phyloP scores from a whole-genome alignment of 1,139 yeast species.

The Lodderomyces pseudojiufengensis region DNA sequence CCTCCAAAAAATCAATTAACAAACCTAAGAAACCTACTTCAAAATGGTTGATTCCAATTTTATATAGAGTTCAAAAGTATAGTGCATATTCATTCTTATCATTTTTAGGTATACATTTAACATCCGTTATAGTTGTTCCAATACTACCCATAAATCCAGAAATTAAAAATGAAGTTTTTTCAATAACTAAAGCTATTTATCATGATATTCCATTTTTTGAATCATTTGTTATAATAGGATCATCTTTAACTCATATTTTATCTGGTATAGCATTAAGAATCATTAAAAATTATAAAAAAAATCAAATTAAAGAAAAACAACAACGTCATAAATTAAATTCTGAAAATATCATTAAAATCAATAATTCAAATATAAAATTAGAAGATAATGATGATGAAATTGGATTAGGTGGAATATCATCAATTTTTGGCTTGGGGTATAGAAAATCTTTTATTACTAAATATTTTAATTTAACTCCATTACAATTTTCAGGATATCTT shows the following conservation, averaged over 20 bases:
- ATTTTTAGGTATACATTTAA: conserved; percentile 57
- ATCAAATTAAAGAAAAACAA: conserved; percentile 16
- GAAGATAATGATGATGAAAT: conserved; percentile 33
- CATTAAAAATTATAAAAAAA: conserved; percentile 14
- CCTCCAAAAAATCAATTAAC: neutral
- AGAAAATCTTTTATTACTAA: conserved; percentile 42
- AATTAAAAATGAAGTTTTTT: conserved; percentile 53
- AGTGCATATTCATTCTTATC: conserved; percentile 57
- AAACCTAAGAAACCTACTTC: conserved; percentile 2
- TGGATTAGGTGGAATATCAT: conserved; percentile 59
- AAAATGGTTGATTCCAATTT: conserved; percentile 12
- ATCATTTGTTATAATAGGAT: conserved; percentile 42
- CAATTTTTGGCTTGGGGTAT: conserved; percentile 52
- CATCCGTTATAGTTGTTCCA: conserved; percentile 57
- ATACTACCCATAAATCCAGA: conserved; percentile 33
- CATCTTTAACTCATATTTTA: conserved; percentile 47
- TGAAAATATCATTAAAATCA: neutral
- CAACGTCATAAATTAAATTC: neutral
- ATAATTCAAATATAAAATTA: conserved; percentile 4
- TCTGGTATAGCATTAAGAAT: conserved; percentile 52
- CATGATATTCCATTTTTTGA: conserved; percentile 51
- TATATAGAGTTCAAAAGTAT: conserved; percentile 48
- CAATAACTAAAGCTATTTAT: conserved; percentile 60
- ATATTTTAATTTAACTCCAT: conserved; percentile 41
- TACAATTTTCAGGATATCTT: conserved; percentile 58